Base-by-base conservation (phyloP, 495 filamentous ascomycete species). In the Penicillium taxi region DNA sequence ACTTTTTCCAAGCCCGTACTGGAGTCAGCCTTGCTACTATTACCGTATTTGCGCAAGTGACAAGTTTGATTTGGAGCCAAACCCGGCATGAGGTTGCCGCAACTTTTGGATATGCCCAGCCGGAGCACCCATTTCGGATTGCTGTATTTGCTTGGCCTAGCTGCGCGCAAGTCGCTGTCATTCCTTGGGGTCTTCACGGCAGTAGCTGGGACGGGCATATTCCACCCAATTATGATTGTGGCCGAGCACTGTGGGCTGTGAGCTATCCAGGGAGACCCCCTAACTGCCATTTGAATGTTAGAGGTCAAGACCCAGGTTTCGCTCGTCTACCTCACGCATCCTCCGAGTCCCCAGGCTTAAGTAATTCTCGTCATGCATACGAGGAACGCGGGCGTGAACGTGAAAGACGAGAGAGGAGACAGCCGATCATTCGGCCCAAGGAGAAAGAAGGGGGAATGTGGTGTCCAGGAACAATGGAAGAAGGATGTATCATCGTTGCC, bases 131-230 rank as follows among this genome's bases (percentile, higher is more conserved):
- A 1, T 82, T 81, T 46, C 82, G 91, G 17, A 86, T 98, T 44
- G 93, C 87, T 13, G 84, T 98, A 13, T 98, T 95, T 62, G 81
- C 82, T 24, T 96, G 93, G 93, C 91, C 91, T 2, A 82, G 84
- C 33, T 96, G 91, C 61, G 77, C 77, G 39, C 86, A 94, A 45
- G 76, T 95, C 3, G 84, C 89, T 9, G 80, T 80, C 15, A 85
- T 98, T 15, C 89, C 93, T 3, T 96, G 85, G 91, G 75, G 73
- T 18, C 80, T 81, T 29, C 81, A 90, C 41, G 82, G 86, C 50
- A 73, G 82, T 23, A 87, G 84, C 24, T 69, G 90, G 41, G 87
- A 81, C 48, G 82, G 81, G 4, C 21, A 41, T 1, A 42, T 46
- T 2, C 50, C 50, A 24, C 9, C 36, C 13, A 34, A 33, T 32